phyloP scores from a whole-genome alignment of 2,329 filamentous ascomycete species.

The Lojkania enalia region DNA sequence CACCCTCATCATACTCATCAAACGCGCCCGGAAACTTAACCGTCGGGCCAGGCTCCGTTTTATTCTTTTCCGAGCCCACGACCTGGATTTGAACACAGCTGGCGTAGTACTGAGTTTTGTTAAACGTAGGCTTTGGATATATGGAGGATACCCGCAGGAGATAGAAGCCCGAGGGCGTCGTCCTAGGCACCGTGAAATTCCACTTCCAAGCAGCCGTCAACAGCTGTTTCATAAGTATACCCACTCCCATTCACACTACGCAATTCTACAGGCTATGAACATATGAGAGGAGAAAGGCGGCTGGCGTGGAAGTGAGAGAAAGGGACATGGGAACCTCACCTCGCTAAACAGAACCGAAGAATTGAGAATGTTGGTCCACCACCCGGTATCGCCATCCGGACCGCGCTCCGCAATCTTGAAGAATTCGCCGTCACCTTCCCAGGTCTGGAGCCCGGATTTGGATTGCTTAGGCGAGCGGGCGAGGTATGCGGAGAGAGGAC shows the following conservation, averaged over 20 bases:
- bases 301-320: not conserved
- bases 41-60: constrained; percentile 7
- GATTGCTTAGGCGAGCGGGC: constrained; percentile 7
- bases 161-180: constrained; percentile 12
- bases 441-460: constrained; percentile 5
- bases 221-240: too few species aligned
- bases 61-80: constrained; percentile 2
- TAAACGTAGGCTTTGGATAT: constrained; percentile 5
- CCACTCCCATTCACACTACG: too few species aligned
- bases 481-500: constrained; percentile 12
- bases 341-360: too few species aligned
- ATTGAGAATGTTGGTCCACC: constrained; percentile 3
- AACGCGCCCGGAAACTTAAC: constrained; percentile 16
- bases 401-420: constrained; percentile 15
- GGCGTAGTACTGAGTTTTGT: constrained; percentile 11
- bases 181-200: constrained; percentile 12
- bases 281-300: too few species aligned
- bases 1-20: constrained; percentile 5
- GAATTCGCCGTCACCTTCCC: constrained; percentile 9
- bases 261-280: too few species aligned
- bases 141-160: constrained; percentile 10
- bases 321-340: not conserved
- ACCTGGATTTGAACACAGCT: constrained; percentile 14
- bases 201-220: too few species aligned
- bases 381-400: constrained; percentile 2